phyloP scores from a whole-genome alignment of 768 basidiomycete species.

The Hericium coralloides region DNA sequence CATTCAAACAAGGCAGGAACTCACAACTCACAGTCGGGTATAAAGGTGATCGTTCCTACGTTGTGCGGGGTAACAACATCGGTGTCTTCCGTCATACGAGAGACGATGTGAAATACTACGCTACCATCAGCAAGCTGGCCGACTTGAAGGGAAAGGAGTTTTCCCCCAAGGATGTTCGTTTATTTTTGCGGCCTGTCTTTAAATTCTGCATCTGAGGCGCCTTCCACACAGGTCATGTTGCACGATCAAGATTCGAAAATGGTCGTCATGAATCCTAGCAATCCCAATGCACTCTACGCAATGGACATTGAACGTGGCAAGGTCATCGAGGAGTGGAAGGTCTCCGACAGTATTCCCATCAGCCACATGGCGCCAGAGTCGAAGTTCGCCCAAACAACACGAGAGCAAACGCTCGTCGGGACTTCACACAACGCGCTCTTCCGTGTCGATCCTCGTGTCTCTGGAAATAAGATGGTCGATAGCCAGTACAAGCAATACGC shows the following conservation, averaged over 20 bases:
- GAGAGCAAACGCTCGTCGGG: conserved; percentile 89
- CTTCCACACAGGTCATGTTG: conserved; percentile 69
- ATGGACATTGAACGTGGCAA: conserved; percentile 94
- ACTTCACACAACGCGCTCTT: conserved; percentile 92
- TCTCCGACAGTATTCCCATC: conserved; percentile 83
- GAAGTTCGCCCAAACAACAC: conserved; percentile 92
- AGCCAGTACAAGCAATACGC: conserved; percentile 94
- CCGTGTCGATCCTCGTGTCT: conserved; percentile 93
- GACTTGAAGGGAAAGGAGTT: conserved; percentile 79
- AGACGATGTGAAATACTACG: conserved; percentile 72
- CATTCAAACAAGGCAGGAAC: conserved; percentile 59
- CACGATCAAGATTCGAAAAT: conserved; percentile 96
- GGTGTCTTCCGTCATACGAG: conserved; percentile 79
- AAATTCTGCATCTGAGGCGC: not conserved
- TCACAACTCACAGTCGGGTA: conserved; percentile 90
- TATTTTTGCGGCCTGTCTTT: conserved; percentile 5
- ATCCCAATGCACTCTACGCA: conserved; percentile 75
- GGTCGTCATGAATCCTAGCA: conserved; percentile 79
- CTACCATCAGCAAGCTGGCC: conserved; percentile 76
- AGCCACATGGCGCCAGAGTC: conserved; percentile 85
- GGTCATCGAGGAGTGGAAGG: conserved; percentile 97
- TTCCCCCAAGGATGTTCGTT: conserved; percentile 71
- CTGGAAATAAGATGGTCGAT: conserved; percentile 89
- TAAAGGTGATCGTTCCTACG: conserved; percentile 91
- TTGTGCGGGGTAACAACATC: conserved; percentile 85